A percentile compares a stretch with the other conserved stretches of the same genome.
phyloP scores from a whole-genome alignment of 805 yeast species.

The Ogataea methanolica region DNA sequence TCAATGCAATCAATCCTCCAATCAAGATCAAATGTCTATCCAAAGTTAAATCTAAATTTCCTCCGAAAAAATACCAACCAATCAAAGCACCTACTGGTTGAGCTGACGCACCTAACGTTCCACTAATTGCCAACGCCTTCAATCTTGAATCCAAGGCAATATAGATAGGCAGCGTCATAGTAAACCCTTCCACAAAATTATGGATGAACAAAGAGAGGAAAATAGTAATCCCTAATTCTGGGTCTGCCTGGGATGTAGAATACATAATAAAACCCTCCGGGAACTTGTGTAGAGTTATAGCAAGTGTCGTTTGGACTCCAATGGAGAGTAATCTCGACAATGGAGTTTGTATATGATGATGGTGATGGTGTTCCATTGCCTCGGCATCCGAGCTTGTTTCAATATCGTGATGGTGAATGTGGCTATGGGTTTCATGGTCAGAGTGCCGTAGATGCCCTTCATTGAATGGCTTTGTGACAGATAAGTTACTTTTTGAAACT shows the following conservation, averaged over 20 bases:
- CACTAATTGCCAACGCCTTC: constrained; percentile 61
- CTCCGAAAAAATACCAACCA: constrained; percentile 50
- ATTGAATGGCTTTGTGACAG: not conserved
- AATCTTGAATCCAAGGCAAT: constrained; percentile 61
- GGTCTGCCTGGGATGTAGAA: constrained; percentile 66
- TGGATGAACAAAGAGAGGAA: constrained; percentile 84
- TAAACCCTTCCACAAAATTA: constrained; percentile 90
- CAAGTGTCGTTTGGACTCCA: constrained; percentile 86
- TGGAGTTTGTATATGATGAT: constrained; percentile 77
- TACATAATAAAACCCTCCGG: constrained; percentile 94
- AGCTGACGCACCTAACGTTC: constrained; percentile 72
- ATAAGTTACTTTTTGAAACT: not conserved
- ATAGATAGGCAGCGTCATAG: constrained; percentile 87
- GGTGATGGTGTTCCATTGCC: constrained; percentile 42
- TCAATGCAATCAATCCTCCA: constrained; percentile 63
- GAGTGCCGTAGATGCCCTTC: not conserved
- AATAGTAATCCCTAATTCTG: constrained; percentile 69
- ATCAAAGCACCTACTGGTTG: constrained; percentile 87
- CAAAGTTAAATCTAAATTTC: constrained; percentile 30
- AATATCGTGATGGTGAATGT: not conserved
- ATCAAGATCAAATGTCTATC: constrained; percentile 40
- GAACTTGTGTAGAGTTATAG: constrained; percentile 81
- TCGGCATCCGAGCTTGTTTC: constrained; percentile 1
- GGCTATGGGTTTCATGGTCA: not conserved
- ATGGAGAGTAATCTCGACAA: constrained; percentile 75